phyloP scores from a whole-genome alignment of 257 asterid species.

The Ballota nigra region DNA sequence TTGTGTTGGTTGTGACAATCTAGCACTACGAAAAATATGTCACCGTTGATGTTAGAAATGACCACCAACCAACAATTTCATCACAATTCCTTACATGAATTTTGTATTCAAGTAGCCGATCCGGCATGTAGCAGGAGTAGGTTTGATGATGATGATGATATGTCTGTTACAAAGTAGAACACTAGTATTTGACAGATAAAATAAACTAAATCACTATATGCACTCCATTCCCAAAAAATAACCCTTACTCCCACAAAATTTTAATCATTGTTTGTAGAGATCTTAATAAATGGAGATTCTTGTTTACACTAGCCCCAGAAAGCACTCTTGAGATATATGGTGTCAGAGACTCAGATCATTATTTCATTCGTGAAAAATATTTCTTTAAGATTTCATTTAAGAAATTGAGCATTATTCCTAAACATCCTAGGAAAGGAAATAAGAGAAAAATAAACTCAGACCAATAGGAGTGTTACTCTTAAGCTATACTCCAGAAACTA shows the following conservation, averaged over 20 bases:
- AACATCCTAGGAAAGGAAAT: neutral
- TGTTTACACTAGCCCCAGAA: neutral
- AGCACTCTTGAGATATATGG: neutral
- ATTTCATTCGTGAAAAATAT: neutral
- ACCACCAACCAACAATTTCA: too few relatives aligned
- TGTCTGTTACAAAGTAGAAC: too few relatives aligned
- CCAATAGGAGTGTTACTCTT: neutral
- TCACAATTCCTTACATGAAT: too few relatives aligned
- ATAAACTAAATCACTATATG: neutral
- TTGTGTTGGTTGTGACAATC: too few relatives aligned
- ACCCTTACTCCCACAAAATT: too few relatives aligned
- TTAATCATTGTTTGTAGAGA: too few relatives aligned
- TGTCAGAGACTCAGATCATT: neutral
- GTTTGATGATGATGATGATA: too few relatives aligned
- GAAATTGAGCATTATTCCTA: neutral
- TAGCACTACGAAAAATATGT: too few relatives aligned
- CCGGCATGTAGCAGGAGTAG: too few relatives aligned
- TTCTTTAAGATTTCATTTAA: neutral
- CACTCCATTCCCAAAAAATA: neutral
- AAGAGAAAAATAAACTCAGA: neutral
- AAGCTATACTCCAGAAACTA: neutral
- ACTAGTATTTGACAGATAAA: neutral
- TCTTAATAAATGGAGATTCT: neutral
- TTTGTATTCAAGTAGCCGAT: too few relatives aligned
- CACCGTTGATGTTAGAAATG: too few relatives aligned